Base-by-base conservation (phyloP, 768 basidiomycete species). In the Pleurotus pulmonarius region DNA sequence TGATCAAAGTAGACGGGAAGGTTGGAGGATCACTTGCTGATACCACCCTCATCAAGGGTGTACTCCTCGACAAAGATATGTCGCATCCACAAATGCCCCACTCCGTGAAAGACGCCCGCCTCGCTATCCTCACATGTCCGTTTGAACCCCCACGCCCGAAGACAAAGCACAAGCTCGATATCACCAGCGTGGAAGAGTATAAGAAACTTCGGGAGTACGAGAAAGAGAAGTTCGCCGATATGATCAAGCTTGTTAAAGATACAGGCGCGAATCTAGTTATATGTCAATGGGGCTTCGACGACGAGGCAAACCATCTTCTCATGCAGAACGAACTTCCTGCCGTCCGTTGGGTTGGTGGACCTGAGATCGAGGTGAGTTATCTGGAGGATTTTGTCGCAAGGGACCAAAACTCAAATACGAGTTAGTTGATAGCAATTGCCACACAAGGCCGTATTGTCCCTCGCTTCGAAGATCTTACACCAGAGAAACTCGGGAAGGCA, bases 241-340 rank as follows among this genome's bases (percentile, higher is more conserved):
- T 99, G 97, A 98, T 99, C 72, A 88, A 90, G 72, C 77, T 85
- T 69, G 95, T 98, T 57, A 96, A 98, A 71, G 88, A 96, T 64
- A 90, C 95, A 13, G 97, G 97, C 38, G 96, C 97, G 12, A 99
- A 99, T 72, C 74, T 99, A 58, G 97, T 99, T 61, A 98, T 99
- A 64, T 99, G 97, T 73, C 97, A 99, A 69, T 99, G 97, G 97
- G 97, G 97, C 58, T 99, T 99, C 67, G 97, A 99, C 68, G 97
- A 99, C 66, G 97, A 99, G 74, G 97, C 97, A 44, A 99, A 99
- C 68, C 97, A 98, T 69, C 62, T 98, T 64, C 73, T 99, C 61
- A 94, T 98, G 92, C 94, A 97, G 77, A 98, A 98, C 64, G 92
- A 95, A 12, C 79, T 99, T 37, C 97, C 97, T 43, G 92, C 97